Conservation (phyloP, 495 filamentous ascomycete genomes). For the Aspergillus bertholletiae region DNA sequence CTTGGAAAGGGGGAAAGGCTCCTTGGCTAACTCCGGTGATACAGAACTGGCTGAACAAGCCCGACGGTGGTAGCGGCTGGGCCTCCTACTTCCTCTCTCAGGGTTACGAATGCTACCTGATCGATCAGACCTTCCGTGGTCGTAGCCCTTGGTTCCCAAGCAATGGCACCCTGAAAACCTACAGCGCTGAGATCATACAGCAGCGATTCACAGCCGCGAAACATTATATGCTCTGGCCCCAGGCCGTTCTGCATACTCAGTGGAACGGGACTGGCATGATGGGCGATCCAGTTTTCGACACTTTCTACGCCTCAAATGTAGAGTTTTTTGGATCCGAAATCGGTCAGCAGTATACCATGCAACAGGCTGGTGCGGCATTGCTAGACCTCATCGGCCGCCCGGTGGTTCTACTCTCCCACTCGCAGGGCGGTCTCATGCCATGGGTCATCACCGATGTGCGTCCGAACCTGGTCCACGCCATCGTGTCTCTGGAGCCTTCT, state of each 20-base stretch:
- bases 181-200: slow-evolving; percentile 31
- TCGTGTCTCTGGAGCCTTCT: slow-evolving; percentile 51
- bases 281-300: slow-evolving; percentile 42
- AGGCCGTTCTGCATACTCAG: slow-evolving; percentile 44
- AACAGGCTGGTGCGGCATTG: slow-evolving; percentile 40
- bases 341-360: slow-evolving; percentile 38
- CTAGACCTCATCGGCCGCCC: slow-evolving; percentile 45
- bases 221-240: slow-evolving; percentile 36
- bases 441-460: slow-evolving; percentile 47
- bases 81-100: slow-evolving; percentile 41
- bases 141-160: slow-evolving; percentile 35
- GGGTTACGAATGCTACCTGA: slow-evolving; percentile 43
- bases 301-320: slow-evolving; percentile 43
- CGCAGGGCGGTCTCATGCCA: slow-evolving; percentile 47
- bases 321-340: slow-evolving; percentile 32
- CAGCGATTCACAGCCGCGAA: slow-evolving; percentile 37
- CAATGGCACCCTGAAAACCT: slow-evolving; percentile 24
- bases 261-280: slow-evolving; percentile 43
- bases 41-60: slow-evolving; percentile 45
- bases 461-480: slow-evolving; percentile 41
- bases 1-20: background rate
- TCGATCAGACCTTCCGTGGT: slow-evolving; percentile 42
- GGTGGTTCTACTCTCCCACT: slow-evolving; percentile 48
- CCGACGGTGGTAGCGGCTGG: slow-evolving; percentile 46
- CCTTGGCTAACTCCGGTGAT: background rate